Conservation (phyloP, 192 early-diverging fungal genomes). For the Coemansia sp. region DNA sequence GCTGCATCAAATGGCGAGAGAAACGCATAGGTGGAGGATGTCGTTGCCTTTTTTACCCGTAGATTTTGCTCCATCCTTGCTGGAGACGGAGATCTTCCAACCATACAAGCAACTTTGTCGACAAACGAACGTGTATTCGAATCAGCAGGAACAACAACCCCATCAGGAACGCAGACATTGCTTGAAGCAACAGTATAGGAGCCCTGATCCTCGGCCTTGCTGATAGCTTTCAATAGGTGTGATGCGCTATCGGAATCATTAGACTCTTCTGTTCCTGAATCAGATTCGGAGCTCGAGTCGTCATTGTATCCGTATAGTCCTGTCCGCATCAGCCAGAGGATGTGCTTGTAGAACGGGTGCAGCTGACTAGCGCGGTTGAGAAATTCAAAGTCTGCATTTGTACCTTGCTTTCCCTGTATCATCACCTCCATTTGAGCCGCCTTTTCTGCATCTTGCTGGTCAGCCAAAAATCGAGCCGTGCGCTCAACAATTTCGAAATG, state of each 20-base stretch:
- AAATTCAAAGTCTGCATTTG: slow-evolving; percentile 72
- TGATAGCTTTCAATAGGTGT: background rate
- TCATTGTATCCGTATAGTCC: slow-evolving; percentile 58
- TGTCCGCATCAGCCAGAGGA: slow-evolving; percentile 61
- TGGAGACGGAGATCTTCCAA: slow-evolving; percentile 22
- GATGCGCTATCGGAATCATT: background rate
- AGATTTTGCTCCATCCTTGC: slow-evolving; percentile 19
- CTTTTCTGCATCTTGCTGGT: slow-evolving; percentile 39
- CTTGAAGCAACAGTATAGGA: background rate
- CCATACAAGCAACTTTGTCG: slow-evolving; percentile 26
- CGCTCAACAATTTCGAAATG: slow-evolving; percentile 69
- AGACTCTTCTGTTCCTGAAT: slow-evolving; percentile 5
- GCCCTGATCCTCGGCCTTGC: background rate
- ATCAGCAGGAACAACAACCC: slow-evolving; percentile 13
- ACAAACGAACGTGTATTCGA: slow-evolving; percentile 13
- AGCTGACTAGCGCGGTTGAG: slow-evolving; percentile 57
- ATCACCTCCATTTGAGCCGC: slow-evolving; percentile 66
- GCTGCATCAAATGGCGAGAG: slow-evolving; percentile 20
- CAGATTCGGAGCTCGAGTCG: slow-evolving; percentile 19
- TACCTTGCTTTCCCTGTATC: slow-evolving; percentile 72
- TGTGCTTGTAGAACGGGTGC: slow-evolving; percentile 73
- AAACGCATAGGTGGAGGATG: slow-evolving; percentile 18
- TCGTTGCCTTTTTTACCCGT: slow-evolving; percentile 29
- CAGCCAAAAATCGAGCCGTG: slow-evolving; percentile 67
- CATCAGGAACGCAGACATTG: slow-evolving; percentile 10